These are phyloP conservation scores for Saccharomycopsis hybrid DNA, from an alignment of 1,139 yeast genomes.

Conservation along the genomic window DNA sequence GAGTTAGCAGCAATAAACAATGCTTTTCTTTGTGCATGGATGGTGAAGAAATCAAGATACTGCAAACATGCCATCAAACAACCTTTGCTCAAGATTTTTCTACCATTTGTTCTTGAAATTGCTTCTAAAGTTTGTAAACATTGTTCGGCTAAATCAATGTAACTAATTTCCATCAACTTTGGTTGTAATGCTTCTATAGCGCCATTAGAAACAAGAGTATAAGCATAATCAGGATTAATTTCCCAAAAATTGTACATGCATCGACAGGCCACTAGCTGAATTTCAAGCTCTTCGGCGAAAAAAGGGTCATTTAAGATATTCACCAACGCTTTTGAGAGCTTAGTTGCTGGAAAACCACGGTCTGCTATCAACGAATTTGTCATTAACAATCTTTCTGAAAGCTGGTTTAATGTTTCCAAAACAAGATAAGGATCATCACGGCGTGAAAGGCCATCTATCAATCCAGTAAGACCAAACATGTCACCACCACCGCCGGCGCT, in stretches of 20 bases:
- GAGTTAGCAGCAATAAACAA: slow-evolving; percentile 72
- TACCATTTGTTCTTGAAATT: slow-evolving; percentile 52
- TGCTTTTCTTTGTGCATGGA: slow-evolving; percentile 85
- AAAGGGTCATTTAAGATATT: slow-evolving; percentile 51
- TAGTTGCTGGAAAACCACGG: slow-evolving; percentile 55
- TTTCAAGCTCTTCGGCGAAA: slow-evolving; percentile 62
- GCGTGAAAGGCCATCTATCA: slow-evolving; percentile 36
- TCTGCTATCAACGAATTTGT: slow-evolving; percentile 61
- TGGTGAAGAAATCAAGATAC: slow-evolving; percentile 81
- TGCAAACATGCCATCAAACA: slow-evolving; percentile 65
- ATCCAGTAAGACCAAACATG: slow-evolving; percentile 33
- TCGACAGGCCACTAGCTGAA: slow-evolving; percentile 79
- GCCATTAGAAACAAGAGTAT: slow-evolving; percentile 58
- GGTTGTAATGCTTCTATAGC: slow-evolving; percentile 62
- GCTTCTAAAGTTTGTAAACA: slow-evolving; percentile 72
- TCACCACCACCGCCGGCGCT: slow-evolving; percentile 27
- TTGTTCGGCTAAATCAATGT: slow-evolving; percentile 90
- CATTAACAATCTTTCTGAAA: slow-evolving; percentile 60
- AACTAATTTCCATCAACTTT: slow-evolving; percentile 68
- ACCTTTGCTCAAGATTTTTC: slow-evolving; percentile 47
- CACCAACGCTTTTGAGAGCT: slow-evolving; percentile 50
- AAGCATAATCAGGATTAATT: slow-evolving; percentile 61
- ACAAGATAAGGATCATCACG: slow-evolving; percentile 39
- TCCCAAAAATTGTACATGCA: slow-evolving; percentile 80
- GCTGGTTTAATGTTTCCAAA: slow-evolving; percentile 55